phyloP scores from a whole-genome alignment of 352 stramenopile genomes.

The Pythium insidiosum region DNA sequence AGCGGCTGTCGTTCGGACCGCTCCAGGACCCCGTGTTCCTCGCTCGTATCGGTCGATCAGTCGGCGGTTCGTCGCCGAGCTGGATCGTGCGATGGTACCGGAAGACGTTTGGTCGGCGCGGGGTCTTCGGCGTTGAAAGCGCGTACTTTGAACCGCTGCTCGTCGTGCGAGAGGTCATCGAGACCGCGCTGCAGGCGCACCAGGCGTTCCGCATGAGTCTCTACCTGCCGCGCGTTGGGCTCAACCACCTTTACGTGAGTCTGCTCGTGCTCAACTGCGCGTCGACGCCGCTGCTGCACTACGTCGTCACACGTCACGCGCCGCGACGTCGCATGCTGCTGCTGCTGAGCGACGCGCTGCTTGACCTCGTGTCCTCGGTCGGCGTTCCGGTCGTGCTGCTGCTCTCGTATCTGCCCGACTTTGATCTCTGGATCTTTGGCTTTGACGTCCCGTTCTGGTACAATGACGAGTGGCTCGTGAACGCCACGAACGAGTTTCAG shows the following conservation, averaged over 20 bases:
- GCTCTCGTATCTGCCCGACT: conserved; percentile 3
- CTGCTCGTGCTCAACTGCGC: conserved; percentile 7
- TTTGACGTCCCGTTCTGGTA: background rate
- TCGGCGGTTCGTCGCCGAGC: background rate
- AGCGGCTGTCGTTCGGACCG: background rate
- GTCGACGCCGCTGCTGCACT: conserved; percentile 4
- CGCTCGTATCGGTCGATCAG: background rate
- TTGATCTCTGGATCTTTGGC: background rate
- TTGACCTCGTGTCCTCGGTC: conserved; percentile 8
- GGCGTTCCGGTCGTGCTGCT: background rate
- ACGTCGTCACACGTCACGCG: background rate
- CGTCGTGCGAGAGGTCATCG: conserved; percentile 13
- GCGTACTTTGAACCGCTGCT: conserved; percentile 12
- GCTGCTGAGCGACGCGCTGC: conserved; percentile 2
- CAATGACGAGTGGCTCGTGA: conserved; percentile 5
- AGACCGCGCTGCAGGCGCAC: conserved; percentile 19
- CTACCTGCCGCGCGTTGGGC: conserved; percentile 8
- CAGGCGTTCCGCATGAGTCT: conserved; percentile 30
- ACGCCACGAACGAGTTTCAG: conserved; percentile 7
- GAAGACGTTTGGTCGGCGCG: background rate
- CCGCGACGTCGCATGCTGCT: background rate
- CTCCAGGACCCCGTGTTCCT: background rate
- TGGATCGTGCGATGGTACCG: background rate
- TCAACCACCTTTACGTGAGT: conserved; percentile 20
- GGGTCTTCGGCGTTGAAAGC: conserved; percentile 17